phyloP scores from a whole-genome alignment of 352 stramenopile genomes.

The Globisporangium middletonii region DNA sequence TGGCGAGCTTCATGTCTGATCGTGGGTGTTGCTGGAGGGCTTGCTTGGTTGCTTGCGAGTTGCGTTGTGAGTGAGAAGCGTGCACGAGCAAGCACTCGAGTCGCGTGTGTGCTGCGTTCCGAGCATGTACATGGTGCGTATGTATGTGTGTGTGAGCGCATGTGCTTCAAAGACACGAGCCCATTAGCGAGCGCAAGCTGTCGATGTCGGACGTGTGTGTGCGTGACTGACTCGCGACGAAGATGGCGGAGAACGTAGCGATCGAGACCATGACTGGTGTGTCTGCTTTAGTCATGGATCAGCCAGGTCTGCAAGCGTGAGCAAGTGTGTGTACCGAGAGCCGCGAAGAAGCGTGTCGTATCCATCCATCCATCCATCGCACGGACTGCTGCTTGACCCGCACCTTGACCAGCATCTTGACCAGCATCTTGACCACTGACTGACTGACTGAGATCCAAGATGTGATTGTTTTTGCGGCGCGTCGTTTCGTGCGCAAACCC shows the following conservation, averaged over 20 bases:
- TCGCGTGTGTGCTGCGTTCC: not conserved
- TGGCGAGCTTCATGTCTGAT: conserved; percentile 10
- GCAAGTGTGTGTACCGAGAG: too few species aligned
- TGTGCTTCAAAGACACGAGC: not conserved
- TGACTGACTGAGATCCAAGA: too few species aligned
- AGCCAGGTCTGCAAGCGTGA: too few species aligned
- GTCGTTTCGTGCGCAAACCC: conserved; percentile 5
- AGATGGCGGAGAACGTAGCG: not conserved
- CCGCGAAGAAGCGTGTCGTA: too few species aligned
- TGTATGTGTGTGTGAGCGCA: not conserved
- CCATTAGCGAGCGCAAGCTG: not conserved
- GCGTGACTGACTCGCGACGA: not conserved
- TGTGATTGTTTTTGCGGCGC: not conserved
- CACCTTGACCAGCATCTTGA: too few species aligned
- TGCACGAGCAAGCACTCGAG: not conserved
- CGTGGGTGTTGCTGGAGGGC: not conserved
- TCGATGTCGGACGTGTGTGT: not conserved
- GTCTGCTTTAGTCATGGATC: too few species aligned
- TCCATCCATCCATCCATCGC: too few species aligned
- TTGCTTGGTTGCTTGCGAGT: not conserved
- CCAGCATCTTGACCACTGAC: too few species aligned
- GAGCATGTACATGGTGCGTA: not conserved
- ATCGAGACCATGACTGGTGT: not conserved
- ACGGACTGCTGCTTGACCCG: too few species aligned
- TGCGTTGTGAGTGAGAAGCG: not conserved